Conservation (phyloP, 352 stramenopile genomes). For the Phytophthora syringae region DNA sequence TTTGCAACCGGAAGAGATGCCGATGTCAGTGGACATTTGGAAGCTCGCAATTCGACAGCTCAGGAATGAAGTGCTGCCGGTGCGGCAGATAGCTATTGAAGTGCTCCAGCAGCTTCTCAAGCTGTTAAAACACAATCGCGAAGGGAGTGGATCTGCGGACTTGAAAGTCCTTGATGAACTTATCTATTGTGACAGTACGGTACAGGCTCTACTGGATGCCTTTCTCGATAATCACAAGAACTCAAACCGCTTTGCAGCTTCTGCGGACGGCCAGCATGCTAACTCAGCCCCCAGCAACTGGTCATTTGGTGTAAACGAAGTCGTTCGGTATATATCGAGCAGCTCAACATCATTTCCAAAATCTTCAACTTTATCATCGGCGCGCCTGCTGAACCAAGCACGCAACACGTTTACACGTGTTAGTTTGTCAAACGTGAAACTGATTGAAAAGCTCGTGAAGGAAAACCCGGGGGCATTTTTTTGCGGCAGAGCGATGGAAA, state of each 20-base stretch:
- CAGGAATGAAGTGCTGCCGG: constrained; percentile 64
- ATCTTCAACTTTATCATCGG: constrained; percentile 52
- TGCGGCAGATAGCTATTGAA: constrained; percentile 61
- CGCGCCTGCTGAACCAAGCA: constrained; percentile 63
- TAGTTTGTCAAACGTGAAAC: constrained; percentile 43
- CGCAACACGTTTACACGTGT: constrained; percentile 45
- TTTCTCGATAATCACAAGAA: constrained; percentile 73
- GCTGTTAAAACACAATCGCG: constrained; percentile 39
- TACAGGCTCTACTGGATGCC: constrained; percentile 46
- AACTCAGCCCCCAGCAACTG: constrained; percentile 73
- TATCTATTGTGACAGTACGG: constrained; percentile 54
- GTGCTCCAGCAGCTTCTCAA: constrained; percentile 64
- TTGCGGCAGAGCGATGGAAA: constrained; percentile 25
- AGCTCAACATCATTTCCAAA: constrained; percentile 55
- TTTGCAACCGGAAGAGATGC: constrained; percentile 52
- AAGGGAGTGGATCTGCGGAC: neutral
- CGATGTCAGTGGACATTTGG: constrained; percentile 55
- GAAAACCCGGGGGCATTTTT: constrained; percentile 48
- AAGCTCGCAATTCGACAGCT: constrained; percentile 58
- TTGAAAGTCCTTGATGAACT: constrained; percentile 33
- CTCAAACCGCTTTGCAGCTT: constrained; percentile 62
- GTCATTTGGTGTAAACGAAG: constrained; percentile 77
- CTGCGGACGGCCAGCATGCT: constrained; percentile 72
- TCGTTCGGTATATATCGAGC: constrained; percentile 59
- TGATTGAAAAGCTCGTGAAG: constrained; percentile 59